phyloP scores from a whole-genome alignment of 345 rosid species.

The Brassica juncea region DNA sequence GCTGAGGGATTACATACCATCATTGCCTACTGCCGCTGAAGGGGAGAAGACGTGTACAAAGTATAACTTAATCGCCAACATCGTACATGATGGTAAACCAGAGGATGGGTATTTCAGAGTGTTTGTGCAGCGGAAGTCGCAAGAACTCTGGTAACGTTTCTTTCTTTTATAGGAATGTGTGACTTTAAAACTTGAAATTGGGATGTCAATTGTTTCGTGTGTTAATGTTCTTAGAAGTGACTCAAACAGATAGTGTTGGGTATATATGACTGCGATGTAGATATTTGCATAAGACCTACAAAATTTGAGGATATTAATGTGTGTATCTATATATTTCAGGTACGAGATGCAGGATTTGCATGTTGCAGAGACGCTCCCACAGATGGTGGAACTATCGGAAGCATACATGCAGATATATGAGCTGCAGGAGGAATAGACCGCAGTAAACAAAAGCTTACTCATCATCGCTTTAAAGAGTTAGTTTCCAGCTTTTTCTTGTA shows the following conservation, averaged over 20 bases:
- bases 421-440: constrained; percentile 53
- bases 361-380: constrained; percentile 95
- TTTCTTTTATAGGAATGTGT: background rate
- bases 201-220: background rate
- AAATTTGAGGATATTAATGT: background rate
- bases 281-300: background rate
- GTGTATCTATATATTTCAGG: constrained; percentile 48
- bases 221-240: background rate
- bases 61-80: constrained; percentile 89
- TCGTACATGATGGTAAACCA: constrained; percentile 98
- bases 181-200: background rate
- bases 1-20: constrained; percentile 88
- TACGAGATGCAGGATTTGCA: constrained; percentile 98
- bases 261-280: background rate
- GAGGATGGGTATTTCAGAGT: constrained; percentile 90
- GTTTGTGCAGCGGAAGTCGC: constrained; percentile 96
- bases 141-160: constrained; percentile 70
- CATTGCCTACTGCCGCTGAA: constrained; percentile 66
- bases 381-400: constrained; percentile 96
- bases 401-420: constrained; percentile 97
- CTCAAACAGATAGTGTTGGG: background rate
- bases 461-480: background rate
- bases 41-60: constrained; percentile 63
- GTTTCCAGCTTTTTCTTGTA: constrained; percentile 2
- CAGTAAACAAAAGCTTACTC: constrained; percentile 11